A percentile compares a stretch with the other conserved stretches of the same genome.
Evolutionary conservation across 2,329 filamentous ascomycete genomes (phyloP).

Genomic region (Diaporthe batatas): DNA sequence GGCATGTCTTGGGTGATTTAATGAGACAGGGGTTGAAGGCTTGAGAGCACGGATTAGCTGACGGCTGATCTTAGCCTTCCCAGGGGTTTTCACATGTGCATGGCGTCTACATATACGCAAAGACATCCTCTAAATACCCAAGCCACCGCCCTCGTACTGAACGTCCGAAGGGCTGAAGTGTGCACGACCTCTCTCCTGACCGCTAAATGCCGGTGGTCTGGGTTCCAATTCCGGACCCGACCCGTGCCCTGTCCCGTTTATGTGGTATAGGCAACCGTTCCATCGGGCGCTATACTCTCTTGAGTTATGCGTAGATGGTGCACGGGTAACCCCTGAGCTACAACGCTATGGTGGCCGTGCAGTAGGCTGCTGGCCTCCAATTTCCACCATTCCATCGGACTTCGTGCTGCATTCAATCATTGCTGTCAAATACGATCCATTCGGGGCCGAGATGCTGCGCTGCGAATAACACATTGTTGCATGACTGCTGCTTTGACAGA

Average conservation of each 20-base stretch:
- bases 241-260: neutral
- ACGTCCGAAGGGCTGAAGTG: neutral
- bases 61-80: neutral
- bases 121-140: neutral
- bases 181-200: slow-evolving; percentile 14
- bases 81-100: neutral
- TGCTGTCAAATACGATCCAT: neutral
- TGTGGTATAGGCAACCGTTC: neutral
- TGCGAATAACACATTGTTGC: neutral
- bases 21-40: slow-evolving; percentile 23
- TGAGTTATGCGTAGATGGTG: slow-evolving; percentile 4
- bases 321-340: slow-evolving; percentile 27
- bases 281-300: slow-evolving; percentile 13
- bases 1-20: slow-evolving; percentile 8
- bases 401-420: neutral
- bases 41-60: neutral
- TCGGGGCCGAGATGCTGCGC: neutral
- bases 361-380: slow-evolving; percentile 5
- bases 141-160: neutral
- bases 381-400: neutral
- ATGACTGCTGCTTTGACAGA: neutral
- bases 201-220: neutral
- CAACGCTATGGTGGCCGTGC: slow-evolving; percentile 6
- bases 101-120: neutral
- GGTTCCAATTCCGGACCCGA: neutral